These are phyloP conservation scores for Crucibulum laeve DNA, from an alignment of 768 basidiomycete genomes.

Conservation along the genomic window DNA sequence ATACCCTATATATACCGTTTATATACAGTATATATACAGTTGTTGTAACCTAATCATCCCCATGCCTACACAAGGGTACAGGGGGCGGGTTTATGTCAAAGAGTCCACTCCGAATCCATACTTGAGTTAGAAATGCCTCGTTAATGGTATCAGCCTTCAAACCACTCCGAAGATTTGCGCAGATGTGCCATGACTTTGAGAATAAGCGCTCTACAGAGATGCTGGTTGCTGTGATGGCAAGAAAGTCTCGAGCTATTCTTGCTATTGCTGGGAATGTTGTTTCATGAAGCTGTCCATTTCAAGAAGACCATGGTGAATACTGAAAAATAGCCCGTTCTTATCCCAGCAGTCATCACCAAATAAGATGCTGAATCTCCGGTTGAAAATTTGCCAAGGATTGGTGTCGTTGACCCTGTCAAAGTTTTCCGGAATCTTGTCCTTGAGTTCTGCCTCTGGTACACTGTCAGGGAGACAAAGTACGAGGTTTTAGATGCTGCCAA, in stretches of 20 bases:
- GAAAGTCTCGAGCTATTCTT: constrained; percentile 23
- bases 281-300: constrained; percentile 12
- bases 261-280: constrained; percentile 20
- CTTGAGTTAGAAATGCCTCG: constrained; percentile 20
- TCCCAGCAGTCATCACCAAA: neutral
- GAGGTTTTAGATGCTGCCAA: too few species aligned
- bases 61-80: constrained; percentile 5
- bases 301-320: neutral
- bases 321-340: neutral
- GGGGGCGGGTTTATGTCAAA: constrained; percentile 9
- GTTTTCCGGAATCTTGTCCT: too few species aligned
- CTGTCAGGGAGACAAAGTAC: too few species aligned
- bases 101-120: constrained; percentile 21
- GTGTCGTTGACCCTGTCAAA: too few species aligned
- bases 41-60: constrained; percentile 1
- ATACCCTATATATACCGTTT: constrained; percentile 15
- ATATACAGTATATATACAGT: constrained; percentile 13
- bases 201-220: constrained; percentile 27
- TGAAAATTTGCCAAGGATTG: too few species aligned
- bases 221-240: constrained; percentile 27
- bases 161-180: constrained; percentile 19
- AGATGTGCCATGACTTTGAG: constrained; percentile 24
- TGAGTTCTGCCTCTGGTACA: too few species aligned
- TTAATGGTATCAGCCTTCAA: constrained; percentile 22
- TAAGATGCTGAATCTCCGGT: too few species aligned